Evolutionary conservation across 345 rosid genomes (phyloP).

Genomic region (Crucihimalaya himalaica): DNA sequence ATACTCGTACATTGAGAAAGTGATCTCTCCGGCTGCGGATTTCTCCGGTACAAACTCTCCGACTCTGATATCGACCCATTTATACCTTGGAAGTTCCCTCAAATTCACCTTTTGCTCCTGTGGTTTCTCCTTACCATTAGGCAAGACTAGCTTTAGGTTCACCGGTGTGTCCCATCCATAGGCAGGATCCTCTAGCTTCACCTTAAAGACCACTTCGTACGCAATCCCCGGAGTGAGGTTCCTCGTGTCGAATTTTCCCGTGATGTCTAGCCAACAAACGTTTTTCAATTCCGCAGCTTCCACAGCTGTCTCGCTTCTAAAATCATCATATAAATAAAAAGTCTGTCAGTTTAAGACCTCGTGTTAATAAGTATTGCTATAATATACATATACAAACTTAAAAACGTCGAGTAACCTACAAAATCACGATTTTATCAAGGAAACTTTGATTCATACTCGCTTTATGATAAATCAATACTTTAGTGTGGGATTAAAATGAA

Average conservation of each 20-base stretch:
- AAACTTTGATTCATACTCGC: background rate
- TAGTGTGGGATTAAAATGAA: background rate
- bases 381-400: background rate
- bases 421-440: background rate
- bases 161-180: slow-evolving; percentile 63
- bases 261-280: slow-evolving; percentile 68
- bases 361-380: background rate
- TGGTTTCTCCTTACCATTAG: slow-evolving; percentile 40
- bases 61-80: slow-evolving; percentile 57
- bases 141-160: slow-evolving; percentile 48
- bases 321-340: too few relatives aligned
- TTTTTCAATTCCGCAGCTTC: slow-evolving; percentile 50
- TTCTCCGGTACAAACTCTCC: slow-evolving; percentile 45
- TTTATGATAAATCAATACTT: background rate
- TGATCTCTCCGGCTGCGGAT: slow-evolving; percentile 44
- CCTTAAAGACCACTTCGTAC: slow-evolving; percentile 52
- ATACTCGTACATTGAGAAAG: slow-evolving; percentile 55
- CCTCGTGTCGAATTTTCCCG: slow-evolving; percentile 44
- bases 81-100: slow-evolving; percentile 34
- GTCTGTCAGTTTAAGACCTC: too few relatives aligned
- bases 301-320: slow-evolving; percentile 23
- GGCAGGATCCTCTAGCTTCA: slow-evolving; percentile 50
- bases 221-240: slow-evolving; percentile 54
- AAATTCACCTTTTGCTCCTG: slow-evolving; percentile 43
- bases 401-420: background rate